Conservation (phyloP, 352 stramenopile species). For the Thalassiosira delicatula region DNA sequence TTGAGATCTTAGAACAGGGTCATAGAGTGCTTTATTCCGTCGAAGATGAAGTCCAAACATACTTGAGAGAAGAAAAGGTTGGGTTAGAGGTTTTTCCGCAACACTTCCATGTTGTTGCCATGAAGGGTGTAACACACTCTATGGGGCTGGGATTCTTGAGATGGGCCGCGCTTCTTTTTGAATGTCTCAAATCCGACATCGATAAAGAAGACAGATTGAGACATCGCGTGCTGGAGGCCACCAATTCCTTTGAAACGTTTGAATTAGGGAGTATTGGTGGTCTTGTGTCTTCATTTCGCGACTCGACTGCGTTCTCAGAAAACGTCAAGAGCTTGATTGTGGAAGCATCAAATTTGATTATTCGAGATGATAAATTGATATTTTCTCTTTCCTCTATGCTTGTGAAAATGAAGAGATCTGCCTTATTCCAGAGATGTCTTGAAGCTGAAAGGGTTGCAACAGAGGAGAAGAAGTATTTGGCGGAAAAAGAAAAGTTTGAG, state of each 20-base stretch:
- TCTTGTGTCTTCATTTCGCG: slow-evolving; percentile 30
- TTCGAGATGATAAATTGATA: slow-evolving; percentile 58
- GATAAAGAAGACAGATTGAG: slow-evolving; percentile 62
- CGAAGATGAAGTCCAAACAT: slow-evolving; percentile 68
- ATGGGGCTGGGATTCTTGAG: slow-evolving; percentile 68
- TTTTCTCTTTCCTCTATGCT: slow-evolving; percentile 32
- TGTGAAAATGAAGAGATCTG: slow-evolving; percentile 42
- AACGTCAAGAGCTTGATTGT: slow-evolving; percentile 52
- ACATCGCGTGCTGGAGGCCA: slow-evolving; percentile 13
- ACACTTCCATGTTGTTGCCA: slow-evolving; percentile 54
- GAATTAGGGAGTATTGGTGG: slow-evolving; percentile 48
- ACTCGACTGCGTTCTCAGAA: slow-evolving; percentile 46
- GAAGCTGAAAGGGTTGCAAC: slow-evolving; percentile 34
- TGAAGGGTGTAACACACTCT: slow-evolving; percentile 68
- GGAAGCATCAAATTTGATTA: slow-evolving; percentile 60
- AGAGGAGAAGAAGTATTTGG: slow-evolving; percentile 30
- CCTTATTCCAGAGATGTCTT: slow-evolving; percentile 34
- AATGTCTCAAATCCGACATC: slow-evolving; percentile 72
- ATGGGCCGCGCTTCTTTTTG: slow-evolving; percentile 78
- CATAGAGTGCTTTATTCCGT: slow-evolving; percentile 67
- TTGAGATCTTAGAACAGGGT: slow-evolving; percentile 55
- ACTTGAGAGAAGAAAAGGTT: slow-evolving; percentile 62
- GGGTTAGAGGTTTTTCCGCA: slow-evolving; percentile 36
- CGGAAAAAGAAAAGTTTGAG: slow-evolving; percentile 53
- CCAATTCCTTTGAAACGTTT: slow-evolving; percentile 32